These are phyloP conservation scores for Polychaeton citri DNA, from an alignment of 2,329 filamentous ascomycete genomes.

Conservation along the genomic window DNA sequence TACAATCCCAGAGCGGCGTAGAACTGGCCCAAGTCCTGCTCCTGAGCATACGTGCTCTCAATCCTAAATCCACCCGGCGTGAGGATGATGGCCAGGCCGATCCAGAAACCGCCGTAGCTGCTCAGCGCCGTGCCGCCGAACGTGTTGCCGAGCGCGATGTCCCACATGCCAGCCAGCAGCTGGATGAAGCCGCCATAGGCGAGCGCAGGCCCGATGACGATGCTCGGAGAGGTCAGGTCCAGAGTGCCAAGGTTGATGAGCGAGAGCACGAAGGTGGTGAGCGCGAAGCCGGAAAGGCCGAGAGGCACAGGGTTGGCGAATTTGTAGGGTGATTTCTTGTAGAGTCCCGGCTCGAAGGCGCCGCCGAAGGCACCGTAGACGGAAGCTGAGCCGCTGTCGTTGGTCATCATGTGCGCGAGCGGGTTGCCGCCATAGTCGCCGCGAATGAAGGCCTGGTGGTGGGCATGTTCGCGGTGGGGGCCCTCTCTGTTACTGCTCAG, in stretches of 20 bases:
- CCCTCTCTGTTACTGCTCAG: not conserved
- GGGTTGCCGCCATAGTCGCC: conserved; percentile 28
- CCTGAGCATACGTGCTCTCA: conserved; percentile 28
- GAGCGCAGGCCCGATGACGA: conserved; percentile 56
- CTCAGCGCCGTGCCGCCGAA: conserved; percentile 72
- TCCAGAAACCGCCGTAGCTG: conserved; percentile 77
- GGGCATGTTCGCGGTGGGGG: not conserved
- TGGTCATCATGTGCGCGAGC: conserved; percentile 35
- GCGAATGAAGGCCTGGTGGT: not conserved
- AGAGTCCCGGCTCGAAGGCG: conserved; percentile 58
- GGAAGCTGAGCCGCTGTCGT: conserved; percentile 21
- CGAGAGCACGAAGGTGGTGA: conserved; percentile 71
- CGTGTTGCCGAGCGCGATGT: conserved; percentile 79
- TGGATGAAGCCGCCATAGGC: conserved; percentile 70
- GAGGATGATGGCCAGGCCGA: conserved; percentile 58
- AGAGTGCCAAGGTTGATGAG: conserved; percentile 57
- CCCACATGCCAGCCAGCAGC: conserved; percentile 78
- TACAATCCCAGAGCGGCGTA: conserved; percentile 58
- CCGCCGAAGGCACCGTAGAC: conserved; percentile 51
- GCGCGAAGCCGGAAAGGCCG: conserved; percentile 63
- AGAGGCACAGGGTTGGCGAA: conserved; percentile 70
- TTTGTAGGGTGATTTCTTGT: conserved; percentile 47
- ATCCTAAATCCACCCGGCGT: conserved; percentile 56
- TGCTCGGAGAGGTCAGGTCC: conserved; percentile 46
- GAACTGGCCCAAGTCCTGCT: conserved; percentile 27